These are phyloP conservation scores for Pouteria campechiana DNA, from an alignment of 179 eudicot species.

Conservation along the genomic window DNA sequence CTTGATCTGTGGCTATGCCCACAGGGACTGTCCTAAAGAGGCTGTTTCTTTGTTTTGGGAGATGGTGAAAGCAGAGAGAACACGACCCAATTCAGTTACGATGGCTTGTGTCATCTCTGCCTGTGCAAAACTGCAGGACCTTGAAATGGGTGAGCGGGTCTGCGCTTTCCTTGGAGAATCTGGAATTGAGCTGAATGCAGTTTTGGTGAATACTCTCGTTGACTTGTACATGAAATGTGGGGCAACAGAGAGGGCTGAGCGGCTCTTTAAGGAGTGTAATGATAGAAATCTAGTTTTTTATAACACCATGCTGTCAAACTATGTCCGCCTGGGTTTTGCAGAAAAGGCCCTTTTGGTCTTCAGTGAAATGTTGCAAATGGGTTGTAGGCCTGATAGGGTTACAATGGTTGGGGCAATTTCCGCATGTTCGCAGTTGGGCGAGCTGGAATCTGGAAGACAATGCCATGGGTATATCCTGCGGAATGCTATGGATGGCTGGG, in stretches of 20 bases:
- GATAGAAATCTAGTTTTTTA: constrained; percentile 19
- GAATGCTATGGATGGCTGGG: constrained; percentile 18
- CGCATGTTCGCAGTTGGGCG: constrained; percentile 12
- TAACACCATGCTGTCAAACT: constrained; percentile 24
- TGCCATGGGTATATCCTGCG: constrained; percentile 24
- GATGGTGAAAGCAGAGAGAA: constrained; percentile 18
- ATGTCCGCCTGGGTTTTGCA: constrained; percentile 14
- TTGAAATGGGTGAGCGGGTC: constrained; percentile 22
- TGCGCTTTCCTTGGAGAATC: constrained; percentile 6
- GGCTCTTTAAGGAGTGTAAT: constrained; percentile 10
- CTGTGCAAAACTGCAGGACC: constrained; percentile 25
- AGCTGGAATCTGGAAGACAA: constrained; percentile 12
- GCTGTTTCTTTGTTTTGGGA: constrained; percentile 25
- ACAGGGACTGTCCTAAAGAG: constrained; percentile 11
- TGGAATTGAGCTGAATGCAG: constrained; percentile 5
- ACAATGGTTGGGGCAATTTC: constrained; percentile 18
- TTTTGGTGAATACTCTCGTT: constrained; percentile 24
- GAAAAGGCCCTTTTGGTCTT: constrained; percentile 17
- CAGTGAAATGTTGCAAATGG: constrained; percentile 12
- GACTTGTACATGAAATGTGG: constrained; percentile 36
- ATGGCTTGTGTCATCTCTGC: constrained; percentile 27
- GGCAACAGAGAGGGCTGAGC: constrained; percentile 11
- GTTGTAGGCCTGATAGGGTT: constrained; percentile 21
- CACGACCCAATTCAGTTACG: constrained; percentile 23
- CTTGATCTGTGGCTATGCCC: constrained; percentile 26